Percentiles rank a stretch among this genome's conserved stretches.
Evolutionary conservation across 2,329 filamentous ascomycete genomes (phyloP).

Genomic region (Nemania sp.): DNA sequence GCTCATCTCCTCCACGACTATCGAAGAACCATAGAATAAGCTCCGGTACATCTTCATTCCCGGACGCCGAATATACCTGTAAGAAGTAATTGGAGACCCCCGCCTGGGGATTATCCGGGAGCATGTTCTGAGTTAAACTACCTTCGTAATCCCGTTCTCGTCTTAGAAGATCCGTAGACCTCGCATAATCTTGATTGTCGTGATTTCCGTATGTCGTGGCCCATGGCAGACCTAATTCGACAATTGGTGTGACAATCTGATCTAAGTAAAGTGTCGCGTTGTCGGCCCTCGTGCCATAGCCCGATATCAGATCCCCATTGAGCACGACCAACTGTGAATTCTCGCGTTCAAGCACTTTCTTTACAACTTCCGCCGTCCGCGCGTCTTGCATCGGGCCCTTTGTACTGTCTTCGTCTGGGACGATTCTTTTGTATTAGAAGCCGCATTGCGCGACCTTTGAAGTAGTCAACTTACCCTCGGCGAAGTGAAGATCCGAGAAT

Average conservation of each 20-base stretch:
- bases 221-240: not conserved
- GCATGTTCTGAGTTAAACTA: conserved; percentile 1
- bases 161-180: not conserved
- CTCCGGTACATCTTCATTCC: conserved; percentile 1
- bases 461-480: not conserved
- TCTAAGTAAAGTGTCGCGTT: not conserved
- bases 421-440: too few species aligned
- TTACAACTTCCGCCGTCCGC: conserved; percentile 2
- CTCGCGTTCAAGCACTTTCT: conserved; percentile 7
- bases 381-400: not conserved
- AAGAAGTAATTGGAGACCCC: conserved; percentile 5
- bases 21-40: conserved; percentile 7
- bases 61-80: conserved; percentile 1
- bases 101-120: not conserved
- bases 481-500: not conserved
- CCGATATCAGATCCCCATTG: conserved; percentile 4
- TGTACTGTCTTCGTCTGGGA: too few species aligned
- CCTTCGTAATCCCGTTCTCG: not conserved
- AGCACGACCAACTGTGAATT: conserved; percentile 8
- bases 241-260: conserved; percentile 2
- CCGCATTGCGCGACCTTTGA: not conserved
- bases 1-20: conserved; percentile 3
- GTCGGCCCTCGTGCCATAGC: not conserved
- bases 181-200: not conserved
- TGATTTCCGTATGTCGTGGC: conserved; percentile 6